These are phyloP conservation scores for Suillus lakei DNA, from an alignment of 768 basidiomycete species.

Conservation along the genomic window DNA sequence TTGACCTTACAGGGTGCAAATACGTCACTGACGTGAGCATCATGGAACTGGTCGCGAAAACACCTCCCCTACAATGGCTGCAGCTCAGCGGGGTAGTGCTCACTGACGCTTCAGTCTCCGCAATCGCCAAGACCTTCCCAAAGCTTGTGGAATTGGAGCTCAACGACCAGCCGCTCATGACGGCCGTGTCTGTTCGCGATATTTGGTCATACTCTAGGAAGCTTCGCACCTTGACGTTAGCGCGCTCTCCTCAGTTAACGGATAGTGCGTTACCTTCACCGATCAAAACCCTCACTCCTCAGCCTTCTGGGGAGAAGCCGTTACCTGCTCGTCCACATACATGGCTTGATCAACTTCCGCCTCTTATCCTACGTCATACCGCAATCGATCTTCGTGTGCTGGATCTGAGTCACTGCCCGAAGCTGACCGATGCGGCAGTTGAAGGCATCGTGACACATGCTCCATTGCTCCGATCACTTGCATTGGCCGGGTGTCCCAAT, in stretches of 20 bases:
- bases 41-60: constrained; percentile 68
- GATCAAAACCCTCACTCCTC: constrained; percentile 34
- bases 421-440: constrained; percentile 76
- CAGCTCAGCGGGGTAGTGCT: constrained; percentile 73
- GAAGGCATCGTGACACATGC: constrained; percentile 78
- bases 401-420: constrained; percentile 74
- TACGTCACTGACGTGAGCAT: constrained; percentile 81
- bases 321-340: constrained; percentile 59
- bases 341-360: constrained; percentile 65
- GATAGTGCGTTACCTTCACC: constrained; percentile 78
- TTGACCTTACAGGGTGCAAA: constrained; percentile 79
- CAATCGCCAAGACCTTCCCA: constrained; percentile 75
- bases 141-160: constrained; percentile 84
- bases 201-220: constrained; percentile 84
- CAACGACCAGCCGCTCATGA: constrained; percentile 68
- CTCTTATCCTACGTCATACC: constrained; percentile 63
- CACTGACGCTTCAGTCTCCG: constrained; percentile 63
- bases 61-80: constrained; percentile 72
- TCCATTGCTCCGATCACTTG: constrained; percentile 74
- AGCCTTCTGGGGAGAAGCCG: constrained; percentile 43
- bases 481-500: constrained; percentile 74
- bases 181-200: constrained; percentile 71
- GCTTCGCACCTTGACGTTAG: constrained; percentile 75
- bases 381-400: constrained; percentile 79
- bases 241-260: constrained; percentile 76